phyloP scores from a whole-genome alignment of 2,329 filamentous ascomycete species.

The Monosporascus sp. region DNA sequence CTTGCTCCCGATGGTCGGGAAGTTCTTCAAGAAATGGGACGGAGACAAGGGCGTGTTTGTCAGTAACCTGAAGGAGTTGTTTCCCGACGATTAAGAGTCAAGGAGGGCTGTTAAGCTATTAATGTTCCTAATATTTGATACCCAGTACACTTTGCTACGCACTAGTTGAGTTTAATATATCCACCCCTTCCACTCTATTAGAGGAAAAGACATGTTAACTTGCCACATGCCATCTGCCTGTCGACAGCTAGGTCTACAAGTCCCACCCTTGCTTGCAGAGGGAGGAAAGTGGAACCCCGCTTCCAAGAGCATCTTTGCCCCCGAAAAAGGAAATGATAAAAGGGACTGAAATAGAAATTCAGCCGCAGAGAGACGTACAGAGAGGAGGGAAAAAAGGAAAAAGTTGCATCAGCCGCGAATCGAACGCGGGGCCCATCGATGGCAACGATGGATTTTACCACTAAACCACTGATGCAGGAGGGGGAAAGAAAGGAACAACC shows the following conservation, averaged over 20 bases:
- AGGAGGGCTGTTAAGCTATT: no score
- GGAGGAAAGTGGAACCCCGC: no score
- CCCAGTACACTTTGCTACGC: neutral
- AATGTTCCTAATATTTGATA: neutral
- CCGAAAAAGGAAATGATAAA: no score
- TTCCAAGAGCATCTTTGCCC: no score
- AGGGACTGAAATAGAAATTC: no score
- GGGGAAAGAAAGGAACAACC: no score
- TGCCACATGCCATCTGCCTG: no score
- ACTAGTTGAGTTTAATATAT: neutral
- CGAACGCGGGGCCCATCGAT: constrained; percentile 46
- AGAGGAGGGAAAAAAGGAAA: neutral
- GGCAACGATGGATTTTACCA: constrained; percentile 51
- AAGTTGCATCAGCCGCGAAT: constrained; percentile 36
- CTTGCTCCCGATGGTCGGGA: constrained; percentile 68
- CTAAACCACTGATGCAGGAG: constrained; percentile 40
- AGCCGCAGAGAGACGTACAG: no score
- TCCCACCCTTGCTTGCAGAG: no score
- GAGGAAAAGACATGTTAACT: no score
- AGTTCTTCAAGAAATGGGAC: constrained; percentile 87
- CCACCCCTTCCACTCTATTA: neutral
- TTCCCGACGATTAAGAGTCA: constrained; percentile 68
- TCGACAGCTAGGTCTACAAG: no score
- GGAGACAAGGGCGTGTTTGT: constrained; percentile 61
- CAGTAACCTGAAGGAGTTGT: constrained; percentile 75